Conservation (phyloP, 257 asterid genomes). For the Solanum lignicaule region DNA sequence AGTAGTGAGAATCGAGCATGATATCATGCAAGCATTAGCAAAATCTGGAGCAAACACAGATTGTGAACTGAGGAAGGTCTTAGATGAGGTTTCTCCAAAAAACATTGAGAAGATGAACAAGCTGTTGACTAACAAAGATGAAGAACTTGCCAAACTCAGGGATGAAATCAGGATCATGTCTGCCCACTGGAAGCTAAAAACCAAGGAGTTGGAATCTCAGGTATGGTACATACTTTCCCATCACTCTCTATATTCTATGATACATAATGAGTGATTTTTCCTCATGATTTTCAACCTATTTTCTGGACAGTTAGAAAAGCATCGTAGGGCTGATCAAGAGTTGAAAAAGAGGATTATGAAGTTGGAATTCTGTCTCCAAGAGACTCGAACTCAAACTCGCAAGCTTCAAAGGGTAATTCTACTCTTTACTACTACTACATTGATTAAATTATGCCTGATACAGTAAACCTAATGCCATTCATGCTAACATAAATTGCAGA, state of each 20-base stretch:
- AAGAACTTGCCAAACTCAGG: slow-evolving; percentile 61
- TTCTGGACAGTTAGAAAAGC: slow-evolving; percentile 58
- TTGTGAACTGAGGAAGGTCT: slow-evolving; percentile 52
- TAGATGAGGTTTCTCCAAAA: slow-evolving; percentile 72
- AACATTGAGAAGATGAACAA: slow-evolving; percentile 51
- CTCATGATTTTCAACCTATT: neutral
- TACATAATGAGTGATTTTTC: neutral
- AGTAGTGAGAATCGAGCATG: slow-evolving; percentile 69
- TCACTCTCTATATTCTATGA: neutral
- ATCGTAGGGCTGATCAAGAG: slow-evolving; percentile 68
- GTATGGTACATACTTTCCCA: neutral
- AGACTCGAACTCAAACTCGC: slow-evolving; percentile 69
- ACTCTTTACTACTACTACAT: neutral
- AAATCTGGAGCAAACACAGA: slow-evolving; percentile 56
- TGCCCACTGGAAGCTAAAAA: slow-evolving; percentile 84
- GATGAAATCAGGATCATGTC: slow-evolving; percentile 78
- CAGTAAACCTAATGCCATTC: neutral
- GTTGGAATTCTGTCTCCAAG: slow-evolving; percentile 75
- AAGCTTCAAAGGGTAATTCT: slow-evolving; percentile 74
- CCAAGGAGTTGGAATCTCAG: slow-evolving; percentile 60
- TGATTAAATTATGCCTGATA: neutral
- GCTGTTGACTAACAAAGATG: slow-evolving; percentile 62
- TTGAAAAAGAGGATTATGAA: slow-evolving; percentile 65
- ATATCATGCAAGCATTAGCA: slow-evolving; percentile 67
- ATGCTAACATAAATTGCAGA: slow-evolving; percentile 20